Conservation (phyloP, 169 alveolate genomes). For the Haemoproteus tartakovskyi region DNA sequence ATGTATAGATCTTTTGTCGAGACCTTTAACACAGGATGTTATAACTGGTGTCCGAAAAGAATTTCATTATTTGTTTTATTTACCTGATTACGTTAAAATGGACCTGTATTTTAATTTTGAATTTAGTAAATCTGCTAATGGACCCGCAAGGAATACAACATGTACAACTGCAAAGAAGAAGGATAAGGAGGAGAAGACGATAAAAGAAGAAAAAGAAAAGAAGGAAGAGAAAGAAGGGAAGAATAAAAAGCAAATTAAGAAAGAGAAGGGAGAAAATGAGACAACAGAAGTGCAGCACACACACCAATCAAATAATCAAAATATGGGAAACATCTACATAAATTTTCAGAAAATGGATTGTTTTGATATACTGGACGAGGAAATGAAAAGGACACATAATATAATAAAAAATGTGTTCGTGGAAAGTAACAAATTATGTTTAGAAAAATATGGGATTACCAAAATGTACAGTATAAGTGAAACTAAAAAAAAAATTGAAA, state of each 20-base stretch:
- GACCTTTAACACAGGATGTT: constrained; percentile 87
- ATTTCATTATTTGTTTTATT: constrained; percentile 87
- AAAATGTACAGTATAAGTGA: constrained; percentile 16
- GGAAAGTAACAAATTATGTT: constrained; percentile 27
- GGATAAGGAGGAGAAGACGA: neutral
- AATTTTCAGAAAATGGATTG: constrained; percentile 29
- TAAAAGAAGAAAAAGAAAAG: neutral
- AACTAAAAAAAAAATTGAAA: constrained; percentile 37
- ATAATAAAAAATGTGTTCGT: constrained; percentile 15
- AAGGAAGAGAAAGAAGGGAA: neutral
- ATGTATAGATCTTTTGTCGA: constrained; percentile 89
- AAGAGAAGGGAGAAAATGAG: neutral
- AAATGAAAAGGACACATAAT: constrained; percentile 24
- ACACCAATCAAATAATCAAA: neutral
- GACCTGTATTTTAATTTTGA: constrained; percentile 44
- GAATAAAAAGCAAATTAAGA: neutral
- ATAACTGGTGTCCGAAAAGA: constrained; percentile 84
- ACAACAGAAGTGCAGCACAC: neutral
- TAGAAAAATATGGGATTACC: neutral
- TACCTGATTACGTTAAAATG: constrained; percentile 84
- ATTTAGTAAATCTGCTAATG: neutral
- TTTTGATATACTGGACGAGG: constrained; percentile 15
- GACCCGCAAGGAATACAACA: neutral
- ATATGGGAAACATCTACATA: constrained; percentile 10
- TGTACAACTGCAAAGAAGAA: neutral